Evolutionary conservation across 176 grass and related monocot genomes (phyloP).

Genomic region (Aegilops bicornis): DNA sequence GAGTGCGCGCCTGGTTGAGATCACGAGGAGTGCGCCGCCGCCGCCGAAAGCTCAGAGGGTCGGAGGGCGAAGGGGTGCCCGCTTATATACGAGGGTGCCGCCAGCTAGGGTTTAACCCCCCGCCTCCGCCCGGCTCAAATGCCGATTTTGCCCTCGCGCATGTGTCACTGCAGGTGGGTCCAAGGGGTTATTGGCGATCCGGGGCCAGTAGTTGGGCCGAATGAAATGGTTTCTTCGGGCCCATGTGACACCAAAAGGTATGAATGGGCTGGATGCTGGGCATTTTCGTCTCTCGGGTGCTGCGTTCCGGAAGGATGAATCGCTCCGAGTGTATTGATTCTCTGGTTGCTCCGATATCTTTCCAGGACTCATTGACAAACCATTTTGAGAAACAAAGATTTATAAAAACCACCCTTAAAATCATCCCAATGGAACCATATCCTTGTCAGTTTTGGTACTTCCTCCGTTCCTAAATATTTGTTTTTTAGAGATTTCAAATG

Average conservation of each 20-base stretch:
- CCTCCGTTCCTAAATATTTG: no score
- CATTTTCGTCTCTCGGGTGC: not conserved
- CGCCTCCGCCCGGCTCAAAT: not conserved
- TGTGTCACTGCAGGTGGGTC: not conserved
- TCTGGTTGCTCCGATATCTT: no score
- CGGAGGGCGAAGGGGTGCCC: not conserved
- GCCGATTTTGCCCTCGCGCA: not conserved
- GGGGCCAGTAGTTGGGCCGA: not conserved
- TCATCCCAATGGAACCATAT: no score
- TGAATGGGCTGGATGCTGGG: not conserved
- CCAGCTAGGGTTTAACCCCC: constrained; percentile 31
- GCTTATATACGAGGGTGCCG: constrained; percentile 13
- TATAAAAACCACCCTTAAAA: no score
- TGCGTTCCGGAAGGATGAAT: no score
- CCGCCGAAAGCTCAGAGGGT: constrained; percentile 18
- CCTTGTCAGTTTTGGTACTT: no score
- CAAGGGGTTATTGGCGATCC: not conserved
- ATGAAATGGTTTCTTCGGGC: not conserved
- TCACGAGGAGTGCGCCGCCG: constrained; percentile 33
- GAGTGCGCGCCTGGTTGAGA: not conserved
- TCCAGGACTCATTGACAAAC: no score
- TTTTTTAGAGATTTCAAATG: no score
- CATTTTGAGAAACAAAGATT: no score
- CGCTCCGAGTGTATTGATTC: no score
- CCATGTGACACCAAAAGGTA: not conserved